These are phyloP conservation scores for Colletotrichum theobromicola DNA, from an alignment of 2,329 filamentous ascomycete genomes.

Conservation along the genomic window DNA sequence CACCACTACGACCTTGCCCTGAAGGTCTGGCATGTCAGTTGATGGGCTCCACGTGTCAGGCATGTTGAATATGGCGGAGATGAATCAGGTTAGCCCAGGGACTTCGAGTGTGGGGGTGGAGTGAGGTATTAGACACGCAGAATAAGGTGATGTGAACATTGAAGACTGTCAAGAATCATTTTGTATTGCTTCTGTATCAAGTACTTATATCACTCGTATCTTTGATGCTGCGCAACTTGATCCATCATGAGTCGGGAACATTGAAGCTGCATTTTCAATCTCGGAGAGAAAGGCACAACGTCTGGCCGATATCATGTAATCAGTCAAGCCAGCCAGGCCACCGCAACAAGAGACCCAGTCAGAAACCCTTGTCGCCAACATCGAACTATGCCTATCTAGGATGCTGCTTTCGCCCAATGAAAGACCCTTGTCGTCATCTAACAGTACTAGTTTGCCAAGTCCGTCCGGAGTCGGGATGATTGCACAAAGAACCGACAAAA, in stretches of 20 bases:
- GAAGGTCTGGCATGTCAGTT: slow-evolving; percentile 24
- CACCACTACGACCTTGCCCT: slow-evolving; percentile 28
- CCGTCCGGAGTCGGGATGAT: neutral
- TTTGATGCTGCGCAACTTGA: neutral
- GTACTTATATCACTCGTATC: neutral
- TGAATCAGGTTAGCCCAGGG: neutral
- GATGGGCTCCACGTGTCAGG: slow-evolving; percentile 16
- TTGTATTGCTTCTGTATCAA: neutral
- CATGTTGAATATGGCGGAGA: neutral
- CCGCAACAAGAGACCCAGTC: neutral
- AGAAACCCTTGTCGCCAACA: neutral
- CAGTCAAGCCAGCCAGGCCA: neutral
- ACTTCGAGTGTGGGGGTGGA: neutral
- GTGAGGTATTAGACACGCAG: neutral
- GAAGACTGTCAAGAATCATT: neutral
- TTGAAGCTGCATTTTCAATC: neutral
- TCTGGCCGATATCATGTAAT: neutral
- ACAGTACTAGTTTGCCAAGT: neutral
- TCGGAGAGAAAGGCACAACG: neutral
- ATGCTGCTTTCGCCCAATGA: neutral
- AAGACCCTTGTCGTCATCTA: neutral
- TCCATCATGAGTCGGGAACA: neutral
- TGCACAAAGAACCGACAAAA: neutral
- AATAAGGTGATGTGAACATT: neutral
- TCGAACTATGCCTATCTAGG: neutral